These are phyloP conservation scores for Penicillium sp. DNA, from an alignment of 2,329 filamentous ascomycete genomes.

Conservation along the genomic window DNA sequence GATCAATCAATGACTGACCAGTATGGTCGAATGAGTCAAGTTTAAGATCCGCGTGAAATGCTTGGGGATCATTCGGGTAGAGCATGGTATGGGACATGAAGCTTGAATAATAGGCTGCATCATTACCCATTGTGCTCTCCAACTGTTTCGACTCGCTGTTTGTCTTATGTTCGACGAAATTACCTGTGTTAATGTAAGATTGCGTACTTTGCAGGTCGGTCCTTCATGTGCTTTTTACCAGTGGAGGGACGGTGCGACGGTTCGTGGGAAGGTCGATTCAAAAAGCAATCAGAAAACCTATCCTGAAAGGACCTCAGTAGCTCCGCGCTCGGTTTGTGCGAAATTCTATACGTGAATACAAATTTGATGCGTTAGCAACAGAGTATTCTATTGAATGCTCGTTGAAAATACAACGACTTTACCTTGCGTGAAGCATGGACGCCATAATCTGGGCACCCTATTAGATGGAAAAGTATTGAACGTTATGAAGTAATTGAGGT, in stretches of 20 bases:
- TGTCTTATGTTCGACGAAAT: too few relatives aligned
- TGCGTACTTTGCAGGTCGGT: not conserved
- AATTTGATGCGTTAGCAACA: not conserved
- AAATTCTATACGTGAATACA: not conserved
- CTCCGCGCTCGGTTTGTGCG: not conserved
- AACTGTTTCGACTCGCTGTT: not conserved
- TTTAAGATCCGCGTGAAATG: not conserved
- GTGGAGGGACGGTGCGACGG: too few relatives aligned
- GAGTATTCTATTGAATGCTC: not conserved
- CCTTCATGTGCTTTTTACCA: not conserved
- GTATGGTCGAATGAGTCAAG: not conserved
- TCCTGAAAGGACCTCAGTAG: not conserved
- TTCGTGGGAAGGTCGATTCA: not conserved
- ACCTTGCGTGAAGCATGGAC: not conserved
- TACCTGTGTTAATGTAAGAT: not conserved
- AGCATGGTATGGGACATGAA: not conserved
- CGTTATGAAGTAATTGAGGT: not conserved
- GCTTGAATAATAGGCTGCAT: not conserved
- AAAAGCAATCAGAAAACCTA: not conserved
- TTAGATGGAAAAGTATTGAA: not conserved
- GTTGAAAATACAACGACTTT: not conserved
- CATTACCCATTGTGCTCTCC: not conserved
- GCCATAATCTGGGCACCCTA: not conserved
- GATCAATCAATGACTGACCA: not conserved
- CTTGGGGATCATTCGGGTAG: not conserved